Base-by-base conservation (phyloP, 495 filamentous ascomycete genomes). In the Hypoxylon intermedium region DNA sequence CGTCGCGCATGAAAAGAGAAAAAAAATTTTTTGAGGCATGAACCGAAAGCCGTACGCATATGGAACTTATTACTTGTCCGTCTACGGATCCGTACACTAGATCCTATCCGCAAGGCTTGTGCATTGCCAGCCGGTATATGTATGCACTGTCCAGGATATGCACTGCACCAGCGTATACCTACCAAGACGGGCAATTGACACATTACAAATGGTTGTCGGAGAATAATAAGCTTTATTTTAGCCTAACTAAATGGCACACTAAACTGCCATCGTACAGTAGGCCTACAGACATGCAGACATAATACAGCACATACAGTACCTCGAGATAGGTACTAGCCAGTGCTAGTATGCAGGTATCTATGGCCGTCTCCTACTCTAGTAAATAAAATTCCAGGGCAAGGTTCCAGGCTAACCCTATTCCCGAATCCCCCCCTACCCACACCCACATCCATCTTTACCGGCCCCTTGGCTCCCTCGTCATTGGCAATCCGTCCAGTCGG, bases 401-500 rank as follows among this genome's bases (percentile, higher is more conserved):
- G 6, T 5, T 7, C 2, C 6, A 42, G 38, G 19, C 21, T 26
- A 24, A 43, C 19, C 9, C 7, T 13, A 43, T 12, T 43, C 41
- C 24, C 7, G 4, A 16, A 3, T 38, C 5, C 5, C 38, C 38
- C 6, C 38, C n/a, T 9, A 21, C 7, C 24, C 24, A 3, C 24
- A 23, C 47, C 58, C 60, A 52, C 60, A 63, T 53, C 43, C 24
- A 53, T 28, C 54, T 54, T 13, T 58, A 49, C 61, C 61, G 44
- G 36, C 34, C 55, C 61, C 54, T 38, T 55, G 61, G 61, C 61
- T 59, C 61, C 9, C 21, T 55, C 50, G 51, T 47, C 30, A 65
- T 58, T 65, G 49, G 61, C 33, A 46, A 50, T 28, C 61, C 61
- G 20, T 51, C 18, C 61, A 18, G 26, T 54, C 61, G 61, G 61